Conservation (phyloP, 345 rosid genomes). For the Melaleuca alternifolia region DNA sequence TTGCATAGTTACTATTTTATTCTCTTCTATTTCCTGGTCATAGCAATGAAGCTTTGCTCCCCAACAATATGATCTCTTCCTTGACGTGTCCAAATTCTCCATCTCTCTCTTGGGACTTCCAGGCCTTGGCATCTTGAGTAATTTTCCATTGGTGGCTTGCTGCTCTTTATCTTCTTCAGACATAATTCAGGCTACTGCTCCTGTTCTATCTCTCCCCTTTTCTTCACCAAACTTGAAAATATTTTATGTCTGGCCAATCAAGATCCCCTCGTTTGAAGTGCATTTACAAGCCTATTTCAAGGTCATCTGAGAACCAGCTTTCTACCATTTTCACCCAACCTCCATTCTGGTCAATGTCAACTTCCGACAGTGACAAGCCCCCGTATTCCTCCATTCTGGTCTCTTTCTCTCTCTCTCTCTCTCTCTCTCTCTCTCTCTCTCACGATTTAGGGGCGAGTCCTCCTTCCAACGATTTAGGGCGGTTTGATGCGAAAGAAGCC, state of each 20-base stretch:
- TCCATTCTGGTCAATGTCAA: neutral
- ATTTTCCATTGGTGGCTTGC: neutral
- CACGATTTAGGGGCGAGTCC: neutral
- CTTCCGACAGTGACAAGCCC: neutral
- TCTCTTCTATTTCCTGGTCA: neutral
- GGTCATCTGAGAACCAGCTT: neutral
- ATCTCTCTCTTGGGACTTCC: neutral
- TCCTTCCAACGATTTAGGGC: neutral
- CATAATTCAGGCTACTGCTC: neutral
- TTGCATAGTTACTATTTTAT: neutral
- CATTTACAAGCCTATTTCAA: neutral
- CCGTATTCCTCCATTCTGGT: neutral
- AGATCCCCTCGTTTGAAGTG: neutral
- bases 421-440: no score
- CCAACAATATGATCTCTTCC: neutral
- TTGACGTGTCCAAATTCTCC: neutral
- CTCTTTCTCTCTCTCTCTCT: no score
- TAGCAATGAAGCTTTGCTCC: neutral
- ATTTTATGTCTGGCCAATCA: neutral
- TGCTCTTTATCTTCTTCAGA: neutral
- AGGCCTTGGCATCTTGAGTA: neutral
- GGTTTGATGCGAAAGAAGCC: neutral
- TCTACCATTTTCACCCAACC: neutral
- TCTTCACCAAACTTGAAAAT: neutral
- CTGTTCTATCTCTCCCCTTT: neutral